A percentile compares a stretch with the other conserved stretches of the same genome.
Evolutionary conservation across 176 grass and related monocot genomes (phyloP).

Genomic region (Saccharum spontaneum): DNA sequence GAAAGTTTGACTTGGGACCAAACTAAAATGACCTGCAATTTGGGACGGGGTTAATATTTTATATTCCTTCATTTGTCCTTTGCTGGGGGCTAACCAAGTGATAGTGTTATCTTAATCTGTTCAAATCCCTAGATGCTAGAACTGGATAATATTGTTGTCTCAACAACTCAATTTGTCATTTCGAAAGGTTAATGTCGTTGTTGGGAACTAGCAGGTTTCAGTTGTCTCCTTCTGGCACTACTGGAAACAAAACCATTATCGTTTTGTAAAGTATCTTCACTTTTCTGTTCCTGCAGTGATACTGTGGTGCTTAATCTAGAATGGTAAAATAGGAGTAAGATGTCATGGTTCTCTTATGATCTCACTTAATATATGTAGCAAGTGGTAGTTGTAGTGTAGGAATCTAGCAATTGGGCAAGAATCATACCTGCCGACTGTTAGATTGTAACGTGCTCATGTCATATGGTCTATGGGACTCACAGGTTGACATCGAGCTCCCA

Average conservation of each 20-base stretch:
- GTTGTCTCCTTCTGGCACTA: not conserved
- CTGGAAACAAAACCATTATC: not conserved
- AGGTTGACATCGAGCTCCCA: slow-evolving; percentile 97
- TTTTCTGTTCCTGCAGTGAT: not conserved
- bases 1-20: not conserved
- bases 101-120: not conserved
- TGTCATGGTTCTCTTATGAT: not conserved
- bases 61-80: not conserved
- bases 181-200: not conserved
- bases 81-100: slow-evolving; percentile 3
- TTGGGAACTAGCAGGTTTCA: not conserved
- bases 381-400: not conserved
- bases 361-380: not conserved
- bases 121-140: not conserved
- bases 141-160: not conserved
- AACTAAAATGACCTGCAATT: not conserved
- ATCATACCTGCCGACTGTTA: not conserved
- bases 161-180: not conserved
- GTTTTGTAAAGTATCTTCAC: not conserved
- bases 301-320: not conserved
- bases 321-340: not conserved
- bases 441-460: not conserved
- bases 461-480: slow-evolving; percentile 14
- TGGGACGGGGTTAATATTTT: not conserved
- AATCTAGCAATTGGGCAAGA: not conserved